Conservation (phyloP, 2,329 filamentous ascomycete species). For the Exophiala sp. region DNA sequence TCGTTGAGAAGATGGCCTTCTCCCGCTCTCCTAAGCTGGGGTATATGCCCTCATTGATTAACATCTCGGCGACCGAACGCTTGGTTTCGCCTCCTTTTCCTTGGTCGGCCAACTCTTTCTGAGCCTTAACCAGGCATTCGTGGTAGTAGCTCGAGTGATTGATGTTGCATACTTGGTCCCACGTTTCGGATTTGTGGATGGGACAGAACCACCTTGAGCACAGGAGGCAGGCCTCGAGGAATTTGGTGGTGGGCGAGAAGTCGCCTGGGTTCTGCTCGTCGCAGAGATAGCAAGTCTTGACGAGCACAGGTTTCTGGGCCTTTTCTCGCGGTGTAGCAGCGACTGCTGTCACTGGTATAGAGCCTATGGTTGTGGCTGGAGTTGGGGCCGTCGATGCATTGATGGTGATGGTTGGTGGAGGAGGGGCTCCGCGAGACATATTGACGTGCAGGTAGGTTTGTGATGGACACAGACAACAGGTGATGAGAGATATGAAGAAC, state of each 20-base stretch:
- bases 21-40: conserved; percentile 29
- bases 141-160: conserved; percentile 29
- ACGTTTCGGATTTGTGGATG: conserved; percentile 26
- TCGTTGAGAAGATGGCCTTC: conserved; percentile 29
- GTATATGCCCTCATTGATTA: conserved; percentile 27
- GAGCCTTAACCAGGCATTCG: conserved; percentile 21
- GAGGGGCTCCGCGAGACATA: conserved; percentile 13
- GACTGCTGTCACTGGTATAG: neutral
- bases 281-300: conserved; percentile 28
- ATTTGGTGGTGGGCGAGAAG: conserved; percentile 29
- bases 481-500: too few species aligned
- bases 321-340: conserved; percentile 2
- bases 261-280: conserved; percentile 30
- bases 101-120: conserved; percentile 19
- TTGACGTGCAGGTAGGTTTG: neutral
- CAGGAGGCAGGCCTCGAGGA: conserved; percentile 27
- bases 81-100: conserved; percentile 16
- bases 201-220: conserved; percentile 28
- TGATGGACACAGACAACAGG: too few species aligned
- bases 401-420: conserved; percentile 26
- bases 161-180: conserved; percentile 28
- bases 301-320: conserved; percentile 16
- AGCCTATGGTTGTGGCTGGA: conserved; percentile 1
- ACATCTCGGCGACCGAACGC: conserved; percentile 21
- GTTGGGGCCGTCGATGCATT: conserved; percentile 20